phyloP scores from a whole-genome alignment of 75 land plant genomes.

The Isoetes taiwanensis region DNA sequence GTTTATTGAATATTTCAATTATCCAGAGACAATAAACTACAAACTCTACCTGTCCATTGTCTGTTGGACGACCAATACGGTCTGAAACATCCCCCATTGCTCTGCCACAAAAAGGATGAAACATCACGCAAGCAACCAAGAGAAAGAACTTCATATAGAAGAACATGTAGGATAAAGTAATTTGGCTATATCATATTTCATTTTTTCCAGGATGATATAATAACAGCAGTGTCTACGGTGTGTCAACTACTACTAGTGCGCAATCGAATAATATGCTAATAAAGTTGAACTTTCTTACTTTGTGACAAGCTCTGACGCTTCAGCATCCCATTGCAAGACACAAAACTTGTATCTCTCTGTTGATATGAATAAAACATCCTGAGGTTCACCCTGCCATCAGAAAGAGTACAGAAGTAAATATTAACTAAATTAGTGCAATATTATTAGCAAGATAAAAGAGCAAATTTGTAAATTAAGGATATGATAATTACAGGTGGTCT shows the following conservation, averaged over 20 bases:
- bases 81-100: constrained; percentile 99
- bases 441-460: not conserved
- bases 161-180: not conserved
- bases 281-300: constrained; percentile 30
- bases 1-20: not conserved
- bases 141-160: not conserved
- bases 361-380: constrained; percentile 88
- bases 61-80: constrained; percentile 96
- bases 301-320: constrained; percentile 67
- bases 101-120: constrained; percentile 20
- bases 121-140: not conserved
- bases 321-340: constrained; percentile 97
- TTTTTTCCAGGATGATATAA: not conserved
- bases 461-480: not conserved
- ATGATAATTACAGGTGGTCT: constrained; percentile 82
- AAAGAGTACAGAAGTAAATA: not conserved
- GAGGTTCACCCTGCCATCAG: constrained; percentile 75
- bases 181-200: not conserved
- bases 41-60: constrained; percentile 86
- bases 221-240: not conserved
- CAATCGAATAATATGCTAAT: not conserved
- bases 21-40: not conserved
- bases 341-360: constrained; percentile 98
- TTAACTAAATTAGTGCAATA: not conserved
- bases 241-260: not conserved